Evolutionary conservation across 148 eudicot species (phyloP).

Genomic region (Nepenthes gracilis): DNA sequence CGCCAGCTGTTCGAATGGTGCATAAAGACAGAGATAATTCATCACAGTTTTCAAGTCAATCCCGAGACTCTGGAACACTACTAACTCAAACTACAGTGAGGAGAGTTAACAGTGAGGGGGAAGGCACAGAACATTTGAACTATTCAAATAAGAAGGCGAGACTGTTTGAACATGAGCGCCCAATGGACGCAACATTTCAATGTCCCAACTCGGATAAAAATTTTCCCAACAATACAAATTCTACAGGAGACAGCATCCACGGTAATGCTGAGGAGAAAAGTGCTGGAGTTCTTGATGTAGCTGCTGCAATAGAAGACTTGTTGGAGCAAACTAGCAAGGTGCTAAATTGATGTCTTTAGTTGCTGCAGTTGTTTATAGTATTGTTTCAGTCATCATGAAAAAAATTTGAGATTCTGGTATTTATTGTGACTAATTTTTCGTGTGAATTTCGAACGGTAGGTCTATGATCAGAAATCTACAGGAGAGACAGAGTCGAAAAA

Average conservation of each 20-base stretch:
- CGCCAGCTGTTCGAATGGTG: slow-evolving; percentile 48
- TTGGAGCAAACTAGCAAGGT: slow-evolving; percentile 92
- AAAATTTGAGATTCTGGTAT: neutral
- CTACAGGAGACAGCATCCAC: slow-evolving; percentile 14
- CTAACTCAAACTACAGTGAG: slow-evolving; percentile 13
- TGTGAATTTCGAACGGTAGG: slow-evolving; percentile 29
- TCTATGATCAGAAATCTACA: slow-evolving; percentile 53
- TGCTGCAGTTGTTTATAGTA: neutral
- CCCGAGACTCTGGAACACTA: slow-evolving; percentile 26
- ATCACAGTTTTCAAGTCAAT: slow-evolving; percentile 45
- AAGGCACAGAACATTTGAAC: slow-evolving; percentile 13
- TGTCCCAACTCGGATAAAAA: slow-evolving; percentile 11
- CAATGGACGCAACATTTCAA: slow-evolving; percentile 5
- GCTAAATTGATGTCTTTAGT: slow-evolving; percentile 6
- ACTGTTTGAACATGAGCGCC: slow-evolving; percentile 16
- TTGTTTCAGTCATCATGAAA: neutral
- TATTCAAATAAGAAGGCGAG: slow-evolving; percentile 35
- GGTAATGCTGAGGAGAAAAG: slow-evolving; percentile 23
- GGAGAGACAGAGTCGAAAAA: slow-evolving; percentile 27
- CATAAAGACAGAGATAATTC: slow-evolving; percentile 19
- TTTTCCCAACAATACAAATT: slow-evolving; percentile 8
- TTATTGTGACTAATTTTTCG: slow-evolving; percentile 7
- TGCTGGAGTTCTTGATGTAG: slow-evolving; percentile 59
- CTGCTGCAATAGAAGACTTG: slow-evolving; percentile 88
- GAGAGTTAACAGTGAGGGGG: slow-evolving; percentile 10